Evolutionary conservation across 345 rosid species (phyloP).

Genomic region (Boechera stricta): DNA sequence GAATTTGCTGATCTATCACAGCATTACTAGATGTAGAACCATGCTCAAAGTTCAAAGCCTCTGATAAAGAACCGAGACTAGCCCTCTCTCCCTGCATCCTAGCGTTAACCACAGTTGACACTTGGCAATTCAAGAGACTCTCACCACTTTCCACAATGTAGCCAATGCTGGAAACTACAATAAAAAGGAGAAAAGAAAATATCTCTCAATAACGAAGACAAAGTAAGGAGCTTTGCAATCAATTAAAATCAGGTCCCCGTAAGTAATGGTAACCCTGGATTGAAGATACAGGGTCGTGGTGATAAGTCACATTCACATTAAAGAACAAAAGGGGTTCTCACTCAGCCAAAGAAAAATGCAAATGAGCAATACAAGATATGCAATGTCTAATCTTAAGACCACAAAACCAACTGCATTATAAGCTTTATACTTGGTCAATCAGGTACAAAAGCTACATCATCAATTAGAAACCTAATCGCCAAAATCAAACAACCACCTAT

Average conservation of each 20-base stretch:
- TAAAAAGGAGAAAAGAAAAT: background rate
- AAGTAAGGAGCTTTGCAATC: background rate
- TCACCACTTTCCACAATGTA: conserved; percentile 37
- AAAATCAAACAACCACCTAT: conserved; percentile 20
- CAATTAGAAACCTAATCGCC: conserved; percentile 1
- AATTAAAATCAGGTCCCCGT: background rate
- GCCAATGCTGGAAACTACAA: conserved; percentile 27
- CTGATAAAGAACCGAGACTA: conserved; percentile 74
- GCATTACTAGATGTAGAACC: conserved; percentile 73
- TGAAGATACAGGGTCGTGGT: background rate
- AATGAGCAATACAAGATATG: background rate
- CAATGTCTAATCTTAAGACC: conserved; percentile 26
- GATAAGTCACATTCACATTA: background rate
- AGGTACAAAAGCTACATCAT: conserved; percentile 17
- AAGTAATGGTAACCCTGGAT: background rate
- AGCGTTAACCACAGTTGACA: conserved; percentile 38
- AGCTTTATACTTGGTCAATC: background rate
- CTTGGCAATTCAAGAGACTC: conserved; percentile 34
- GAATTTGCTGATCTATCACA: conserved; percentile 62
- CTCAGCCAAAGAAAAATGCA: conserved; percentile 5
- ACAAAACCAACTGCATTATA: conserved; percentile 6
- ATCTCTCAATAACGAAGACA: conserved; percentile 24
- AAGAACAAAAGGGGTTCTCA: background rate
- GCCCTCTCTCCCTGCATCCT: conserved; percentile 92
- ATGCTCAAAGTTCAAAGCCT: conserved; percentile 72